A percentile compares a stretch with the other conserved stretches of the same genome.
Evolutionary conservation across 2,329 filamentous ascomycete species (phyloP).

Genomic region (Xylariales sp.): DNA sequence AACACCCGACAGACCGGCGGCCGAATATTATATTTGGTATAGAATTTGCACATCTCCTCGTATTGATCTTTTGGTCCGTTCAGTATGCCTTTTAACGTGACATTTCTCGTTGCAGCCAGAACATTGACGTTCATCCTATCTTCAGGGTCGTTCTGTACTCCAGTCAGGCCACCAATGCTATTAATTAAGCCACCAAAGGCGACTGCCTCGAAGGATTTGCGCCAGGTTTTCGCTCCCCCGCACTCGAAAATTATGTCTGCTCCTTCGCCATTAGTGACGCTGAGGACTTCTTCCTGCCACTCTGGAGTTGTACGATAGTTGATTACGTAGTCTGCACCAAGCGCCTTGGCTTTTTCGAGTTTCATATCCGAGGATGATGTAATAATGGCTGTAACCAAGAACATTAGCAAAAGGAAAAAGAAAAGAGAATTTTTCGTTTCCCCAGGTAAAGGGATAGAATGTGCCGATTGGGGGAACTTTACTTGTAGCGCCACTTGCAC

Average conservation of each 20-base stretch:
- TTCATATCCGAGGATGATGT: conserved; percentile 50
- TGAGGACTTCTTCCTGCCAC: conserved; percentile 40
- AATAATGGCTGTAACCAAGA: conserved; percentile 49
- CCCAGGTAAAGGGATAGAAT: no score
- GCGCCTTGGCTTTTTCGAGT: conserved; percentile 28
- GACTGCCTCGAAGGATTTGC: conserved; percentile 39
- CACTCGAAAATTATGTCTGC: conserved; percentile 36
- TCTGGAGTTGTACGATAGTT: conserved; percentile 42
- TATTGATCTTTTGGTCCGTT: neutral
- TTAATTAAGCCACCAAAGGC: conserved; percentile 40
- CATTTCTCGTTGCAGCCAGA: neutral
- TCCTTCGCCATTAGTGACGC: conserved; percentile 37
- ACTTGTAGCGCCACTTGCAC: conserved; percentile 11
- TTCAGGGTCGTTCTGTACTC: neutral
- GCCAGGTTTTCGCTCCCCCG: conserved; percentile 34
- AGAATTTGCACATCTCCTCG: neutral
- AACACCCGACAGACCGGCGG: neutral
- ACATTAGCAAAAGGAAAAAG: no score
- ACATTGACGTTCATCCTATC: neutral
- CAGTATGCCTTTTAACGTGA: conserved; percentile 1
- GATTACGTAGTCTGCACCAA: conserved; percentile 39
- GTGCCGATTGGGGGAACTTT: no score
- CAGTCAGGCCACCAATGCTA: conserved; percentile 35
- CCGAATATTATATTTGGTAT: neutral
- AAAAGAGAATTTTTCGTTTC: no score